Conservation (phyloP, 2,329 filamentous ascomycete species). For the Ophiostoma montium region DNA sequence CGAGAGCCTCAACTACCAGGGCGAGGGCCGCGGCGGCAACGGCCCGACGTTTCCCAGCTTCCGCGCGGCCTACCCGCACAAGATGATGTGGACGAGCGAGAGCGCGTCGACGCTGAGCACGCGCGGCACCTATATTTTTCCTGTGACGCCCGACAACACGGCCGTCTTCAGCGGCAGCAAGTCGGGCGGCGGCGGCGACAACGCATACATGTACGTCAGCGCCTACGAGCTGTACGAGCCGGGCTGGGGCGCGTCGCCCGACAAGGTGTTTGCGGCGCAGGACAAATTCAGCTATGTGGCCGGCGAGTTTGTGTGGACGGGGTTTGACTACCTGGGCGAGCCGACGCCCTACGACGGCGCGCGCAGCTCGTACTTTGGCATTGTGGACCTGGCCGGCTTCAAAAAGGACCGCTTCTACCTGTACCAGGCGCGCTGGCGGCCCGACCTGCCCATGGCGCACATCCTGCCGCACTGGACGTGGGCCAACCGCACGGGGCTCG, state of each 20-base stretch:
- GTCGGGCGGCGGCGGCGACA: slow-evolving; percentile 28
- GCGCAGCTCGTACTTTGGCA: slow-evolving; percentile 40
- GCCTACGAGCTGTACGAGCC: slow-evolving; percentile 38
- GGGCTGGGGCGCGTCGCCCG: slow-evolving; percentile 32
- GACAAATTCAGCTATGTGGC: slow-evolving; percentile 35
- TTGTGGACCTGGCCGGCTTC: slow-evolving; percentile 43
- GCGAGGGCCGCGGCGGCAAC: slow-evolving; percentile 27
- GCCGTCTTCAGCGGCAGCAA: slow-evolving; percentile 23
- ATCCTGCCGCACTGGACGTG: slow-evolving; percentile 44
- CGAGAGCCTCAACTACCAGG: slow-evolving; percentile 41
- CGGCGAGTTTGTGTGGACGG: slow-evolving; percentile 26
- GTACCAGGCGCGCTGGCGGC: slow-evolving; percentile 39
- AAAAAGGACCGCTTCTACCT: slow-evolving; percentile 40
- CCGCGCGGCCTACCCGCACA: slow-evolving; percentile 29
- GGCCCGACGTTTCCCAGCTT: slow-evolving; percentile 26
- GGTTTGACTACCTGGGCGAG: slow-evolving; percentile 20
- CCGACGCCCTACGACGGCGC: slow-evolving; percentile 25
- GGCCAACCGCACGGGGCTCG: slow-evolving; percentile 28
- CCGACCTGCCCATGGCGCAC: slow-evolving; percentile 33
- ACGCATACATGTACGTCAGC: slow-evolving; percentile 24
- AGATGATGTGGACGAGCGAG: slow-evolving; percentile 31
- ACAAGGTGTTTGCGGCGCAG: slow-evolving; percentile 37
- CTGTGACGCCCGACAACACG: slow-evolving; percentile 25
- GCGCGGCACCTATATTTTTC: slow-evolving; percentile 38
- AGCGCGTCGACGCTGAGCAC: slow-evolving; percentile 31